Percentiles rank a stretch among this genome's conserved stretches.
These are phyloP conservation scores for Eimeria falciformis DNA, from an alignment of 169 alveolate genomes.

Conservation along the genomic window DNA sequence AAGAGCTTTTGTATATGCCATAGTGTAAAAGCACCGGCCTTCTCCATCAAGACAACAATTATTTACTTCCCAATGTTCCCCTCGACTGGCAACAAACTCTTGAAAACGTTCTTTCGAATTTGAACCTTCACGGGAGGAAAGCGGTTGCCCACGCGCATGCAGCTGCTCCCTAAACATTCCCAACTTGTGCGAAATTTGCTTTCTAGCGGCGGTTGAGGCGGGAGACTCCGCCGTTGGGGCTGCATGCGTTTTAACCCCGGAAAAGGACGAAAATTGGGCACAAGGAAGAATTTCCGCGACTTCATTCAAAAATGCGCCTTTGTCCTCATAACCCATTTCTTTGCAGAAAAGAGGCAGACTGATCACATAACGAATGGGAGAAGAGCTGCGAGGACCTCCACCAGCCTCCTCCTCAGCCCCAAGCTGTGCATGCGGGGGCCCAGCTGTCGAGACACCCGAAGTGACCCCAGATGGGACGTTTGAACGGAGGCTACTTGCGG, in stretches of 20 bases:
- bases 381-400: neutral
- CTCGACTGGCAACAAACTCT: conserved; percentile 36
- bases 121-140: neutral
- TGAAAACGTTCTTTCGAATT: conserved; percentile 8
- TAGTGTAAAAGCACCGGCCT: conserved; percentile 73
- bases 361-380: neutral
- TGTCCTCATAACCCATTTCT: conserved; percentile 39
- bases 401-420: neutral
- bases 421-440: neutral
- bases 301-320: neutral
- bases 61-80: conserved; percentile 70
- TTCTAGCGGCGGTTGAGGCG: neutral
- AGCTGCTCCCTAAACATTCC: neutral
- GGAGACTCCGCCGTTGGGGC: neutral
- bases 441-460: neutral
- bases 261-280: too few relatives aligned
- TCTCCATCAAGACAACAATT: conserved; percentile 74
- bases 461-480: neutral
- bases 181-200: conserved; percentile 3
- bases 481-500: conserved; percentile 42
- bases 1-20: neutral
- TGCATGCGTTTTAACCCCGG: neutral
- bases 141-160: neutral
- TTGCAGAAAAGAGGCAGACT: conserved; percentile 10
- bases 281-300: neutral